Base-by-base conservation (phyloP, 139 green algal genomes). In the Nannochloris sp. region DNA sequence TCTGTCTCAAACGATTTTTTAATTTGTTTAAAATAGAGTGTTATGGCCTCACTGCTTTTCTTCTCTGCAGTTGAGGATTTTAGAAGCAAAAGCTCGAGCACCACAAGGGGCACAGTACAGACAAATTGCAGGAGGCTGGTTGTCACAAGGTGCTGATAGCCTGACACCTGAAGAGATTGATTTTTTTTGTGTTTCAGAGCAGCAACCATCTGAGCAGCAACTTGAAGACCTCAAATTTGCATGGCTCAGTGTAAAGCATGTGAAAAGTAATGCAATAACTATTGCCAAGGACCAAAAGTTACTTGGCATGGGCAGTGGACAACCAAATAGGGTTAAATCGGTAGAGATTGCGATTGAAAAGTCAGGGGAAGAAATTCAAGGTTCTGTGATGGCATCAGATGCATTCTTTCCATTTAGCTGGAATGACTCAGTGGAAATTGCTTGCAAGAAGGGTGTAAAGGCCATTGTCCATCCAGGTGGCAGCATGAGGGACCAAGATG, bases 361-460 rank as follows among this genome's bases (percentile, higher is more conserved):
- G 84, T 89, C 92, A 2, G 80, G 49, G 3, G 81, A 83, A 0
- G 87, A 97, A 56, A 74, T 86, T 49, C 67, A 96, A 81, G 92
- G 90, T 14, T 76, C 85, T 2, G 92, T 93, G 49, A 77, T 98
- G 17, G 93, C 94, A 11, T 88, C 69, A 17, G 94, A 99, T 61
- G 94, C 94, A 3, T 99, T 99, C 78, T 99, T 99, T 80, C 94
- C 94, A 44, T 99, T 99, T 76, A 87, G 86, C 8, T 97, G 93
- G 90, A 77, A 78, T 51, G 93, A 98, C 78, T 86, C 75, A 0
- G 93, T 99, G 46, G 93, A 98, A 84, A 89, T 89, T 43, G 90
- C 91, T 3, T 99, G 93, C 85, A 63, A 95, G 76, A 89, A 91
- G 3, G 94, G 94, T 37, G 89, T 99, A 6, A 70, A 68, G 2